Percentiles rank a stretch among this genome's conserved stretches.
phyloP scores from a whole-genome alignment of 805 yeast species.

The Jamesozyma piceae region DNA sequence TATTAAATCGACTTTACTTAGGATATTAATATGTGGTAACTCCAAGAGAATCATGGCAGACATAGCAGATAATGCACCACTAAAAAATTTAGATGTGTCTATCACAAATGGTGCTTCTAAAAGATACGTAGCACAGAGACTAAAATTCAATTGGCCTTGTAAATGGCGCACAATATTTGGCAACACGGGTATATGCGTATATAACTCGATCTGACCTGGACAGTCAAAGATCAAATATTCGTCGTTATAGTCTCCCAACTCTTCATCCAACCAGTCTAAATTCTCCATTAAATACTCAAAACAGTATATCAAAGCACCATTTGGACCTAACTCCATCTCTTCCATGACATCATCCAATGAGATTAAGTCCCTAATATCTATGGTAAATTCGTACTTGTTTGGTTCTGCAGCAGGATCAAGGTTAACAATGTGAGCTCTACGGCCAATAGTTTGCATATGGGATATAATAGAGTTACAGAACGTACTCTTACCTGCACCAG shows the following conservation, averaged over 20 bases:
- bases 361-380: constrained; percentile 84
- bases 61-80: constrained; percentile 96
- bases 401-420: constrained; percentile 97
- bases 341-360: constrained; percentile 93
- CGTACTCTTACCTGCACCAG: constrained; percentile 94
- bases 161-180: constrained; percentile 85
- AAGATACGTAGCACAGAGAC: constrained; percentile 83
- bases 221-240: constrained; percentile 92
- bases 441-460: constrained; percentile 81
- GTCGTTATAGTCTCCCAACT: constrained; percentile 90
- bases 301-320: constrained; percentile 88
- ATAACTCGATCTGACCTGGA: constrained; percentile 93
- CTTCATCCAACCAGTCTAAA: constrained; percentile 95
- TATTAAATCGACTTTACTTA: constrained; percentile 79
- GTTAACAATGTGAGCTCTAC: constrained; percentile 90
- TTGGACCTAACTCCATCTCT: constrained; percentile 86
- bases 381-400: constrained; percentile 79
- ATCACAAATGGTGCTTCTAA: constrained; percentile 90
- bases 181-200: constrained; percentile 87
- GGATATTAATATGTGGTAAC: constrained; percentile 85
- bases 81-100: constrained; percentile 84
- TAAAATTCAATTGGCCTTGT: constrained; percentile 69
- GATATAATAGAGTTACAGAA: constrained; percentile 82
- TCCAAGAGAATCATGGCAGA: constrained; percentile 94
- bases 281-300: constrained; percentile 85